phyloP scores from a whole-genome alignment of 805 yeast species.

The Saccharomyces jurei region DNA sequence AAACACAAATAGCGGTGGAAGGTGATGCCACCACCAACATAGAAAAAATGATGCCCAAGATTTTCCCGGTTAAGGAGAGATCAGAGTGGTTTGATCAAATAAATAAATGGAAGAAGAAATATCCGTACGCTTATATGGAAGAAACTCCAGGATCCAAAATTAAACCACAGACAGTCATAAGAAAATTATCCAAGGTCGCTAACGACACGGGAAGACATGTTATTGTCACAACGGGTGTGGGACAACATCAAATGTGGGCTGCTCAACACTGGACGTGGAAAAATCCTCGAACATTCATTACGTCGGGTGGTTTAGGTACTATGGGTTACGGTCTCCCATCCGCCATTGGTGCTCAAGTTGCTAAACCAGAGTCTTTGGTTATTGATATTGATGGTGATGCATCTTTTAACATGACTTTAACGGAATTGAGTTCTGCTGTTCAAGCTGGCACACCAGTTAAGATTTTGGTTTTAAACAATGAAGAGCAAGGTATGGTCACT shows the following conservation, averaged over 20 bases:
- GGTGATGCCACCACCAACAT: slow-evolving; percentile 88
- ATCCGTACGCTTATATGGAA: slow-evolving; percentile 72
- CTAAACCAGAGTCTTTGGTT: slow-evolving; percentile 87
- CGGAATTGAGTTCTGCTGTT: slow-evolving; percentile 87
- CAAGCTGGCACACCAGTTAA: slow-evolving; percentile 90
- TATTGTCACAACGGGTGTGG: slow-evolving; percentile 94
- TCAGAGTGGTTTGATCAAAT: slow-evolving; percentile 72
- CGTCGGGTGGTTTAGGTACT: slow-evolving; percentile 98
- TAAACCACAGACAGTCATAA: slow-evolving; percentile 88
- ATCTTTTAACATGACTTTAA: slow-evolving; percentile 95
- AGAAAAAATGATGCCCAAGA: slow-evolving; percentile 60
- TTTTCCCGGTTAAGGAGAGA: slow-evolving; percentile 58
- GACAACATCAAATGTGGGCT: slow-evolving; percentile 99
- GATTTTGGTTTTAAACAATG: slow-evolving; percentile 83
- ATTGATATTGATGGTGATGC: slow-evolving; percentile 99
- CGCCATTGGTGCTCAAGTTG: slow-evolving; percentile 97
- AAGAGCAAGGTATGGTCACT: slow-evolving; percentile 99
- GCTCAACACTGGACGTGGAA: slow-evolving; percentile 97
- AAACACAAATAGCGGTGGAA: slow-evolving; percentile 92
- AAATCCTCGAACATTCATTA: slow-evolving; percentile 83
- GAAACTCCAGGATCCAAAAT: slow-evolving; percentile 76
- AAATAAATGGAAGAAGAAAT: slow-evolving; percentile 74
- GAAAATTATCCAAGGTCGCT: slow-evolving; percentile 69
- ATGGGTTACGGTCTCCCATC: slow-evolving; percentile 98
- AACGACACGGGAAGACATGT: slow-evolving; percentile 53